Percentiles rank a stretch among this genome's conserved stretches.
phyloP scores from a whole-genome alignment of 2,329 filamentous ascomycete genomes.

The Pseudodiploospora longispora region DNA sequence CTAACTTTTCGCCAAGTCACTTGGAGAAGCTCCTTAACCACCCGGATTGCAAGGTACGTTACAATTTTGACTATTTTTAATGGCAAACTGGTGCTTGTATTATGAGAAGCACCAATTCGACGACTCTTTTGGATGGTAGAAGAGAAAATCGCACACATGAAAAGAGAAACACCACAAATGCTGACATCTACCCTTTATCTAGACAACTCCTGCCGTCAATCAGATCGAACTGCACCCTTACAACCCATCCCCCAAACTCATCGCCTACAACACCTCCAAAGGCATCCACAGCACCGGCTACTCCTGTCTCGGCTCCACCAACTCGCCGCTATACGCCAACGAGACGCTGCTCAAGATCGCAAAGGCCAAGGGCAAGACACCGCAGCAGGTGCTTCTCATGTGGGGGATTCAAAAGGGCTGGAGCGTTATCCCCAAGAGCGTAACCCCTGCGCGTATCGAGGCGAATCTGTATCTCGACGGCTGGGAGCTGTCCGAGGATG shows the following conservation, averaged over 20 bases:
- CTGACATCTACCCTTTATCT: constrained; percentile 25
- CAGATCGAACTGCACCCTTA: constrained; percentile 77
- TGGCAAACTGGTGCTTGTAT: constrained; percentile 3
- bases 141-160: too few species aligned
- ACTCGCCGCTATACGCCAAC: constrained; percentile 64
- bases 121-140: too few species aligned
- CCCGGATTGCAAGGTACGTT: constrained; percentile 64
- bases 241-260: constrained; percentile 71
- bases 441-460: constrained; percentile 65
- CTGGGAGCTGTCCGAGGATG: constrained; percentile 64
- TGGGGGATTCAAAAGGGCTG: constrained; percentile 78
- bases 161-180: too few species aligned
- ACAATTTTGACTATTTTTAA: constrained; percentile 42
- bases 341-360: constrained; percentile 54
- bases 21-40: constrained; percentile 68
- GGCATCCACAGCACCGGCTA: constrained; percentile 70
- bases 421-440: constrained; percentile 79
- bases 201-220: constrained; percentile 64
- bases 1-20: constrained; percentile 77
- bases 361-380: constrained; percentile 44
- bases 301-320: constrained; percentile 63
- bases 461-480: constrained; percentile 64
- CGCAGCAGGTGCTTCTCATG: constrained; percentile 59
- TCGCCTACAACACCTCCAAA: constrained; percentile 64
- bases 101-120: too few species aligned